These are phyloP conservation scores for Trypanosoma brucei DNA, from an alignment of 208 protist species.

Conservation along the genomic window DNA sequence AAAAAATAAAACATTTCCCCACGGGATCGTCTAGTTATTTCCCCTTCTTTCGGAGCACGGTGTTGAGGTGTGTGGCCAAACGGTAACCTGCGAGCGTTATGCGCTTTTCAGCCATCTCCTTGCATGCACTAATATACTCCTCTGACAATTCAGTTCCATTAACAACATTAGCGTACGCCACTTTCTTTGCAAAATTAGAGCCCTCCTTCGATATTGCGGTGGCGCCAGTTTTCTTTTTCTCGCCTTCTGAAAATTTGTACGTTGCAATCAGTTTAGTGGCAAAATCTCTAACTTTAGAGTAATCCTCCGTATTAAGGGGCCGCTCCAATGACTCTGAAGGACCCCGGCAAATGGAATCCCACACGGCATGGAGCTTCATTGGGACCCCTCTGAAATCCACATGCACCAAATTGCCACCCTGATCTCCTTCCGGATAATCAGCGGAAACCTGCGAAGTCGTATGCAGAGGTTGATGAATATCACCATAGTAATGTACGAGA, in stretches of 20 bases:
- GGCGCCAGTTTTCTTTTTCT: constrained; percentile 21
- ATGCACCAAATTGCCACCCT: constrained; percentile 59
- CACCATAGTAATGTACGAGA: constrained; percentile 77
- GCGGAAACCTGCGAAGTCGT: constrained; percentile 33
- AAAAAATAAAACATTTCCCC: no score
- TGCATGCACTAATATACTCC: constrained; percentile 51
- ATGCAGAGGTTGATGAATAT: constrained; percentile 87
- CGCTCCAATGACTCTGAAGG: constrained; percentile 17
- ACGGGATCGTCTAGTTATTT: no score
- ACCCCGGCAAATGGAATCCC: constrained; percentile 70
- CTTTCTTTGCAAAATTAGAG: constrained; percentile 55
- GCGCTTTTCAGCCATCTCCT: constrained; percentile 37
- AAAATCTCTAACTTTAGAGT: constrained; percentile 27
- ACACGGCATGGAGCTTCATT: constrained; percentile 70
- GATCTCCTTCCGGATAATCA: constrained; percentile 56
- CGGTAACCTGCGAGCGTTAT: constrained; percentile 65
- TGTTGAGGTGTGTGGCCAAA: constrained; percentile 62
- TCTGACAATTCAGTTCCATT: constrained; percentile 27
- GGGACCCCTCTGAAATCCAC: constrained; percentile 26
- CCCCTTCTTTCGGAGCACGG: neutral
- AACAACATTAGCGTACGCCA: constrained; percentile 44
- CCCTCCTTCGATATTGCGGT: constrained; percentile 56
- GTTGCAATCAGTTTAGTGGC: constrained; percentile 55
- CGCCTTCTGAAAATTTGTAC: constrained; percentile 33
- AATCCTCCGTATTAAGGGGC: constrained; percentile 37